phyloP scores from a whole-genome alignment of 2,329 filamentous ascomycete genomes.

The Fusarium coicis region DNA sequence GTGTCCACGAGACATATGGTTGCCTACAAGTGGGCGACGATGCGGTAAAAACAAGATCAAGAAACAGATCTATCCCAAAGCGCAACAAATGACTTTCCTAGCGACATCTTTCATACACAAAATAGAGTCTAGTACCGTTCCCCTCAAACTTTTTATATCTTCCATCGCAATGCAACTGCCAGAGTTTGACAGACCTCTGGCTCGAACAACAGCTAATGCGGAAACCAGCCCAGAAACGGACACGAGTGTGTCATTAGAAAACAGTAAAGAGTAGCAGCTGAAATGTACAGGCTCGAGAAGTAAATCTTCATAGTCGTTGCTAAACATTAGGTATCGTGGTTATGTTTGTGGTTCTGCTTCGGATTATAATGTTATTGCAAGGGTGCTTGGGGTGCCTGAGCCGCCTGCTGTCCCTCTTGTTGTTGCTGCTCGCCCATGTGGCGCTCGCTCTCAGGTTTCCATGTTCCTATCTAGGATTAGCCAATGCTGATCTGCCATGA shows the following conservation, averaged over 20 bases:
- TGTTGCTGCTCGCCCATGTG: conserved; percentile 68
- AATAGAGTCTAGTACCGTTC: conserved; percentile 30
- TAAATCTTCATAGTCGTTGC: conserved; percentile 41
- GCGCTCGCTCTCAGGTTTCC: conserved; percentile 78
- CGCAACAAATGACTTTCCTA: conserved; percentile 20
- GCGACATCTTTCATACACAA: conserved; percentile 17
- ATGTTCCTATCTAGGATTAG: conserved; percentile 65
- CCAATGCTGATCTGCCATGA: background rate
- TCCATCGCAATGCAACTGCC: conserved; percentile 36
- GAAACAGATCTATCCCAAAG: conserved; percentile 35
- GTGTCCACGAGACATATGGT: background rate
- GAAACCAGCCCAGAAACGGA: conserved; percentile 38
- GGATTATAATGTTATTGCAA: conserved; percentile 32
- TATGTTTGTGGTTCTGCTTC: conserved; percentile 16
- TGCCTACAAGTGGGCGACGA: background rate
- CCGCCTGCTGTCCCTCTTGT: conserved; percentile 30
- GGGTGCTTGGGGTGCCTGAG: conserved; percentile 32
- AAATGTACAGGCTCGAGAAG: conserved; percentile 46
- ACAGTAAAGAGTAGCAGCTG: conserved; percentile 39
- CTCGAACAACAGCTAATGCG: conserved; percentile 26
- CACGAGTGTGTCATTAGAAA: conserved; percentile 42
- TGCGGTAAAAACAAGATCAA: conserved; percentile 20
- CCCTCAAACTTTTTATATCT: conserved; percentile 36
- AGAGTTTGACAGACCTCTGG: conserved; percentile 5
- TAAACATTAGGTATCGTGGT: conserved; percentile 41